These are phyloP conservation scores for Meyerozyma sp. DNA, from an alignment of 1,139 yeast species.

Conservation along the genomic window DNA sequence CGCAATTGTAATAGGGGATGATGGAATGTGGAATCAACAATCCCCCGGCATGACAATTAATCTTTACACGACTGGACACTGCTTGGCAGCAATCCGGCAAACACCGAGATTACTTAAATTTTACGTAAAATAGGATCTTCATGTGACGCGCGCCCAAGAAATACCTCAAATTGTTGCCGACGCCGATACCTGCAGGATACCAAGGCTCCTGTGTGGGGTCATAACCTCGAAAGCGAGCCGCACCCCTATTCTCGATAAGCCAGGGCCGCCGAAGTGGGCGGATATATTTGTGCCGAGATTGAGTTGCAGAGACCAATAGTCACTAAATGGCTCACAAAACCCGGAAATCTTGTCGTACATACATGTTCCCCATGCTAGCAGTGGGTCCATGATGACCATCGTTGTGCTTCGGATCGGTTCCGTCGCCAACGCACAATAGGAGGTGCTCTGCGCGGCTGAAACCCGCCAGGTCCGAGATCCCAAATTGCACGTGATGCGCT, in stretches of 20 bases:
- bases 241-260: conserved; percentile 17
- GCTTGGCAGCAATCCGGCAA: no score
- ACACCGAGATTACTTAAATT: no score
- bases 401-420: background rate
- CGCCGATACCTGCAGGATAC: background rate
- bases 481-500: background rate
- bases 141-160: background rate
- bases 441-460: conserved; percentile 1
- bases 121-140: no score
- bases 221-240: background rate
- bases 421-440: background rate
- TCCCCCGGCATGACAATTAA: no score
- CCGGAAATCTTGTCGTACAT: no score
- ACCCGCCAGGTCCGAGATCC: conserved; percentile 2
- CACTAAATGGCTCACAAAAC: no score
- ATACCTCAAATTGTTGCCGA: background rate
- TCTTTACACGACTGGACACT: no score
- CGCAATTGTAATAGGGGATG: no score
- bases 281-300: background rate
- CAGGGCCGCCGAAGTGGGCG: background rate
- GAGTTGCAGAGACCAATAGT: background rate
- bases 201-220: background rate
- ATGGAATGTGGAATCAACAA: no score
- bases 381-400: no score
- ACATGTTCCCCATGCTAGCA: no score